Evolutionary conservation across 805 yeast species (phyloP).

Genomic region (Spathaspora gorwiae): DNA sequence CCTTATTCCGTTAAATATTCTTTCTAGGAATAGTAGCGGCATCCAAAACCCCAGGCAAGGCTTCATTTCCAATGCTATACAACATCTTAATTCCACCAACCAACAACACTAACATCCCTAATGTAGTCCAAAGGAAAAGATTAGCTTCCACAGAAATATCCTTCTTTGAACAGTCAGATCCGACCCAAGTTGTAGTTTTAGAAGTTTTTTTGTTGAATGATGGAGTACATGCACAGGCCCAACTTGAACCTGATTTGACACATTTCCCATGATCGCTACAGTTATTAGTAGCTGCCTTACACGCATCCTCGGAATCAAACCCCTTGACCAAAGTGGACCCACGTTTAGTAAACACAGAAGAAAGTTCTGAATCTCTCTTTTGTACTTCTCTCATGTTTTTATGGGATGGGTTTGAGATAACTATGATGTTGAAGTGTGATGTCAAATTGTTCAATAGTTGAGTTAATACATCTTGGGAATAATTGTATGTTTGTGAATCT

Average conservation of each 20-base stretch:
- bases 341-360: constrained; percentile 8
- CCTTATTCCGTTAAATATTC: constrained; percentile 9
- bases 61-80: constrained; percentile 50
- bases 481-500: constrained; percentile 36
- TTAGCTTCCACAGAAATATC: constrained; percentile 66
- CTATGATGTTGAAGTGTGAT: constrained; percentile 21
- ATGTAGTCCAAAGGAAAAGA: constrained; percentile 62
- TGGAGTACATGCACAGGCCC: constrained; percentile 49
- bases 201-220: constrained; percentile 37
- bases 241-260: constrained; percentile 32
- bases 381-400: background rate
- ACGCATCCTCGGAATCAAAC: constrained; percentile 43
- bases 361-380: constrained; percentile 18
- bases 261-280: constrained; percentile 57
- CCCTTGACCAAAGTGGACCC: constrained; percentile 16
- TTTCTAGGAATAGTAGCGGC: constrained; percentile 50
- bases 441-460: constrained; percentile 19
- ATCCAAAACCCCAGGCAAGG: constrained; percentile 64
- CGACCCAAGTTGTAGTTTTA: constrained; percentile 52
- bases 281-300: constrained; percentile 42
- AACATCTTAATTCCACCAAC: constrained; percentile 53
- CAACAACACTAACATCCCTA: constrained; percentile 43
- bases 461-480: constrained; percentile 33
- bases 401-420: constrained; percentile 17
- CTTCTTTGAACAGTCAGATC: constrained; percentile 58